Percentiles rank a stretch among this genome's conserved stretches.
Evolutionary conservation across 148 eudicot genomes (phyloP).

Genomic region (Drosera capensis): DNA sequence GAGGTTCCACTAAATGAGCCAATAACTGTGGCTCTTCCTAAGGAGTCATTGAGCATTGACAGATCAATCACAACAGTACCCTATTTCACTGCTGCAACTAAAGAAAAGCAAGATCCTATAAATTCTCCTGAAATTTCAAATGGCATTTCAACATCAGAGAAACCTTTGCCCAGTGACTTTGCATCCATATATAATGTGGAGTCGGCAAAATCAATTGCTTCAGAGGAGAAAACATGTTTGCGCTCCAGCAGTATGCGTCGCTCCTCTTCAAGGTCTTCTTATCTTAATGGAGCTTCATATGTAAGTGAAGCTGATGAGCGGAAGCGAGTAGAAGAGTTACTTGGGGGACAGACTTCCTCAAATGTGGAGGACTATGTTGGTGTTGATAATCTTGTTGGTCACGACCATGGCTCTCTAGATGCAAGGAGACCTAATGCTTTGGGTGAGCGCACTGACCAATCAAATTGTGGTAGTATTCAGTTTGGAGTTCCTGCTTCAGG

Average conservation of each 20-base stretch:
- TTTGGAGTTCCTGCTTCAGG: constrained; percentile 12
- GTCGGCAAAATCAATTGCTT: constrained; percentile 14
- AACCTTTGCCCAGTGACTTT: constrained; percentile 11
- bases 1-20: constrained; percentile 56
- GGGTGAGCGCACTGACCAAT: constrained; percentile 10
- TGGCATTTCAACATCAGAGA: constrained; percentile 19
- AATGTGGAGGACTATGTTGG: constrained; percentile 7
- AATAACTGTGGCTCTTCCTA: constrained; percentile 71
- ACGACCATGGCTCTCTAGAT: constrained; percentile 10
- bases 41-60: constrained; percentile 40
- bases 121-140: constrained; percentile 22
- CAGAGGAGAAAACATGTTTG: constrained; percentile 6
- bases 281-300: constrained; percentile 12
- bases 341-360: constrained; percentile 16
- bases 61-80: constrained; percentile 74
- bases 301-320: constrained; percentile 12
- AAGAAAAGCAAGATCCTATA: constrained; percentile 27
- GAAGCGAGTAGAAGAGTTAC: constrained; percentile 7
- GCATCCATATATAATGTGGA: constrained; percentile 15
- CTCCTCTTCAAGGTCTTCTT: constrained; percentile 14
- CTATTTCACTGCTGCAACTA: constrained; percentile 28
- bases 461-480: constrained; percentile 10
- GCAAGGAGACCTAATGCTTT: constrained; percentile 5
- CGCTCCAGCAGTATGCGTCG: constrained; percentile 2
- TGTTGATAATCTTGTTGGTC: constrained; percentile 7